Conservation (phyloP, 306 rosid species). For the Crotalaria pallida region DNA sequence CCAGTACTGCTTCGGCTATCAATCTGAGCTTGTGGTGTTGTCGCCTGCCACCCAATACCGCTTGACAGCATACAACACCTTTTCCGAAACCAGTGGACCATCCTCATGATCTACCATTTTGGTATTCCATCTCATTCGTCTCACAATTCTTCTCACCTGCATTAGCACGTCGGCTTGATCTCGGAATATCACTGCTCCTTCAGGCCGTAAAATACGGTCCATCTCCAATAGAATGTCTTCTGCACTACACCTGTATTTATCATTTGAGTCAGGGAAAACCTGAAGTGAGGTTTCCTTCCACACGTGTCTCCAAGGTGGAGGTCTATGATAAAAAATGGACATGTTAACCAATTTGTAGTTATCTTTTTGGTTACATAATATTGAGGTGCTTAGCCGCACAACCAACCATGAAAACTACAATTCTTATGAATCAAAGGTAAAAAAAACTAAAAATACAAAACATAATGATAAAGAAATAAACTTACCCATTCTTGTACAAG, state of each 20-base stretch:
- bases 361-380: background rate
- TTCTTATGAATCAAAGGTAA: background rate
- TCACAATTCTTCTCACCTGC: constrained; percentile 47
- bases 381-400: background rate
- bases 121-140: constrained; percentile 77
- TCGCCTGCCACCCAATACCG: constrained; percentile 69
- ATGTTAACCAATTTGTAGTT: background rate
- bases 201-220: constrained; percentile 79
- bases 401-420: background rate
- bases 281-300: background rate
- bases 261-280: constrained; percentile 11
- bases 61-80: constrained; percentile 69
- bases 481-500: constrained; percentile 64
- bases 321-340: background rate
- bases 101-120: constrained; percentile 79
- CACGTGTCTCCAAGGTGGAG: background rate
- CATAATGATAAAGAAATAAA: background rate
- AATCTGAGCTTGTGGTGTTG: constrained; percentile 37
- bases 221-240: constrained; percentile 75
- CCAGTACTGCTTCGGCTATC: background rate
- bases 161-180: constrained; percentile 51
- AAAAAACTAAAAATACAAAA: background rate
- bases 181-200: constrained; percentile 76
- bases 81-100: constrained; percentile 67
- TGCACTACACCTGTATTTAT: constrained; percentile 49